phyloP scores from a whole-genome alignment of 2,329 filamentous ascomycete genomes.

The Penicillium sp. region DNA sequence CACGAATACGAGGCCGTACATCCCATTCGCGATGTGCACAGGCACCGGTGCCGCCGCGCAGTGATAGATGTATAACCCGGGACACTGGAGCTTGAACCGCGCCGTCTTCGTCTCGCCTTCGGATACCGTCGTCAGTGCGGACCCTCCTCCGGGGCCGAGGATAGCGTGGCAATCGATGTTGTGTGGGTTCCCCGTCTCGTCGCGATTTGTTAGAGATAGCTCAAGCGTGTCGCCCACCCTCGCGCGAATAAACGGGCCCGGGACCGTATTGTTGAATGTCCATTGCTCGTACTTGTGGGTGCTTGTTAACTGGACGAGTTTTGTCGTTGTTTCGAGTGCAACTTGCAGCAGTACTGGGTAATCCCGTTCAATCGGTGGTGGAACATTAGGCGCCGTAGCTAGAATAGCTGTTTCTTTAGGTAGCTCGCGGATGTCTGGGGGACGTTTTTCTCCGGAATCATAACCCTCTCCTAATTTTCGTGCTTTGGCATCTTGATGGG shows the following conservation, averaged over 20 bases:
- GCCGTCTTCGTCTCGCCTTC: slow-evolving; percentile 40
- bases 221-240: slow-evolving; percentile 41
- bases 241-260: slow-evolving; percentile 43
- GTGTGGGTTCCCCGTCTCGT: slow-evolving; percentile 40
- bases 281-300: slow-evolving; percentile 43
- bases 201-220: slow-evolving; percentile 38
- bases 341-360: slow-evolving; percentile 23
- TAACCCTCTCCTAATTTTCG: too few relatives aligned
- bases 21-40: slow-evolving; percentile 45
- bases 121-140: slow-evolving; percentile 38
- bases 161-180: slow-evolving; percentile 45
- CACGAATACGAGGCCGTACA: slow-evolving; percentile 45
- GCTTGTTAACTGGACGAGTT: slow-evolving; percentile 37
- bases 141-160: slow-evolving; percentile 39
- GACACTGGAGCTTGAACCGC: slow-evolving; percentile 35
- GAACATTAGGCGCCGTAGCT: too few relatives aligned
- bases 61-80: slow-evolving; percentile 42
- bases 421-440: too few relatives aligned
- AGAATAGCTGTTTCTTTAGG: too few relatives aligned
- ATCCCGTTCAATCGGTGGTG: too few relatives aligned
- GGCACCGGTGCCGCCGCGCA: slow-evolving; percentile 43
- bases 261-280: slow-evolving; percentile 41
- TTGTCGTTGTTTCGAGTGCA: slow-evolving; percentile 32
- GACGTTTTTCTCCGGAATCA: too few relatives aligned
- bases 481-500: too few relatives aligned